Evolutionary conservation across 305 asterid species (phyloP).

Genomic region (Fraxinus xanthoxyloides): DNA sequence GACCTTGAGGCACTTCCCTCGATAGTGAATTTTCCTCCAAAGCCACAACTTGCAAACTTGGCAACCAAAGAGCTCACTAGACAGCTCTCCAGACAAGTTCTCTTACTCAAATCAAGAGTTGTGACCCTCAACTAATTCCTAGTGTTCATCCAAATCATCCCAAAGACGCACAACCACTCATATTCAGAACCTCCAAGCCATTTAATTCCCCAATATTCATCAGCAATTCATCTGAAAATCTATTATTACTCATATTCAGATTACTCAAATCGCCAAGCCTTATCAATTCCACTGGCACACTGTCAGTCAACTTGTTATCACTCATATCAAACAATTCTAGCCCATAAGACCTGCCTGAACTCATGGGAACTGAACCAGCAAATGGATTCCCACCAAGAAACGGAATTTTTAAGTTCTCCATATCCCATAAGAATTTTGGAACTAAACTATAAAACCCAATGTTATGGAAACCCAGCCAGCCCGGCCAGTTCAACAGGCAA

Average conservation of each 20-base stretch:
- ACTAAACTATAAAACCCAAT: conserved; percentile 38
- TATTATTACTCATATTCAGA: conserved; percentile 59
- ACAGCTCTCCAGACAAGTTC: conserved; percentile 69
- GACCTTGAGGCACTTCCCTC: conserved; percentile 77
- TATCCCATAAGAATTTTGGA: conserved; percentile 50
- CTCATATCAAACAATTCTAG: conserved; percentile 62
- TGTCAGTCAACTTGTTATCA: conserved; percentile 49
- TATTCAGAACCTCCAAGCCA: conserved; percentile 53
- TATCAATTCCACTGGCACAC: conserved; percentile 52
- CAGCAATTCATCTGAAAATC: conserved; percentile 50
- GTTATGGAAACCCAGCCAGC: too few species aligned
- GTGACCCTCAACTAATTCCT: conserved; percentile 58
- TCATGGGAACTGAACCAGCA: conserved; percentile 44
- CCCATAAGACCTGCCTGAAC: conserved; percentile 40
- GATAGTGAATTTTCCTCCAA: conserved; percentile 58
- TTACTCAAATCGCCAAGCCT: conserved; percentile 57
- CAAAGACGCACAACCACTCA: conserved; percentile 74
- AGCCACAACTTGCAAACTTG: conserved; percentile 59
- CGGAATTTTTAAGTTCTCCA: conserved; percentile 41
- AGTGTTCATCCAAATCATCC: conserved; percentile 49
- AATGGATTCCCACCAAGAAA: conserved; percentile 55
- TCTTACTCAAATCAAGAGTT: conserved; percentile 64
- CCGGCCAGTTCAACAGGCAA: too few species aligned
- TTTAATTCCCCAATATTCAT: conserved; percentile 41
- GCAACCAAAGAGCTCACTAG: conserved; percentile 66